Evolutionary conservation across 2,329 filamentous ascomycete species (phyloP).

Genomic region (Boeremia lycopersici): DNA sequence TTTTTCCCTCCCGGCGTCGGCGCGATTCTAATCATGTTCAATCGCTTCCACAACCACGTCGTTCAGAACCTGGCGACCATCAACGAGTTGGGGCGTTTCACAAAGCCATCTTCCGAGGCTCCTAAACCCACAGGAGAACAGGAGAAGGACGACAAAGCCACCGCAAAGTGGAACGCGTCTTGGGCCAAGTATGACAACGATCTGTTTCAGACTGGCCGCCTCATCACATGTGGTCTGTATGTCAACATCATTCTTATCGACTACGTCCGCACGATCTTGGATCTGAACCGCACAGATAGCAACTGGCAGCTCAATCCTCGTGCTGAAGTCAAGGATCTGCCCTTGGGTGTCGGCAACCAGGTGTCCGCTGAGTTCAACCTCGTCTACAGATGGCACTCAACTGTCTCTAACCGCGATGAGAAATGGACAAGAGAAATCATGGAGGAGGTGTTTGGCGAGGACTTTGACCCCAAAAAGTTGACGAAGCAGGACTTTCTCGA

Average conservation of each 20-base stretch:
- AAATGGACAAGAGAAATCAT: conserved; percentile 72
- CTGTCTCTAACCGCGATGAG: conserved; percentile 76
- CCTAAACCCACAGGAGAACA: conserved; percentile 51
- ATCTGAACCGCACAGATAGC: conserved; percentile 71
- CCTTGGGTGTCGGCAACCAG: conserved; percentile 77
- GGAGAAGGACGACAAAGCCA: conserved; percentile 32
- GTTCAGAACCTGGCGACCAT: conserved; percentile 81
- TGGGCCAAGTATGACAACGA: conserved; percentile 52
- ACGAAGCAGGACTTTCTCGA: conserved; percentile 65
- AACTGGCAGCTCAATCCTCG: conserved; percentile 84
- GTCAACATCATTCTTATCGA: conserved; percentile 61
- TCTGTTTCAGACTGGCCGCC: conserved; percentile 58
- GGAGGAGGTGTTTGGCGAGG: conserved; percentile 50
- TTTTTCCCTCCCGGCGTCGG: conserved; percentile 73
- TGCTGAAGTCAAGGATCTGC: conserved; percentile 66
- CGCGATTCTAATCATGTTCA: conserved; percentile 71
- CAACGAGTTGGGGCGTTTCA: conserved; percentile 82
- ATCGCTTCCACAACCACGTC: conserved; percentile 82
- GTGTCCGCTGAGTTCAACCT: conserved; percentile 90
- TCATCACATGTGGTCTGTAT: conserved; percentile 60
- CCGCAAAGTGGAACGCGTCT: conserved; percentile 36
- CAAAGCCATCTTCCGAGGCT: conserved; percentile 58
- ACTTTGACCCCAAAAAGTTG: conserved; percentile 60
- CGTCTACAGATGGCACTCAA: conserved; percentile 86
- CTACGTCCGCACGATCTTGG: conserved; percentile 60